Percentiles rank a stretch among this genome's conserved stretches.
phyloP scores from a whole-genome alignment of 192 early-diverging fungal species.

The Radiomyces spectabilis region DNA sequence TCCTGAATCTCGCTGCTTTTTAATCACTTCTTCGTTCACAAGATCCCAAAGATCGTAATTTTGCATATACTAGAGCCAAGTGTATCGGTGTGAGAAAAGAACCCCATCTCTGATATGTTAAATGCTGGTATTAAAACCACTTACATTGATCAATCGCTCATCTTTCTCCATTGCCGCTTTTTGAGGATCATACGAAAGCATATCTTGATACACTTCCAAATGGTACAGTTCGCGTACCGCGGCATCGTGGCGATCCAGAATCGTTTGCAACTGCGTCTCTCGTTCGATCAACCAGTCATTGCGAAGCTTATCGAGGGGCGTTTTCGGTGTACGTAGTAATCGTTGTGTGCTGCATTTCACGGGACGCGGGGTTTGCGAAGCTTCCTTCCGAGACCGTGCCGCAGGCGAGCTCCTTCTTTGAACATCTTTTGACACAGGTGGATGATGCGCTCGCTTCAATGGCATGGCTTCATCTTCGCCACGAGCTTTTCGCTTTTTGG shows the following conservation, averaged over 20 bases:
- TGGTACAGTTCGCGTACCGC: conserved; percentile 51
- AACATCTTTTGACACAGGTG: conserved; percentile 5
- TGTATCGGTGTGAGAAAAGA: neutral
- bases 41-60: conserved; percentile 41
- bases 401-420: too few relatives aligned
- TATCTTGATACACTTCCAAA: conserved; percentile 42
- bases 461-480: too few relatives aligned
- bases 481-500: too few relatives aligned
- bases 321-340: conserved; percentile 10
- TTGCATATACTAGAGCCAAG: conserved; percentile 22
- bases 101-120: neutral
- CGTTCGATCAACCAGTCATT: conserved; percentile 27
- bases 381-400: neutral
- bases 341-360: neutral
- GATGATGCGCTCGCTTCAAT: neutral
- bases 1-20: conserved; percentile 20
- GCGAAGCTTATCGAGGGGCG: conserved; percentile 38
- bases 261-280: conserved; percentile 32
- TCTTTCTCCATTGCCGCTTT: conserved; percentile 42
- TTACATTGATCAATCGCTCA: conserved; percentile 46
- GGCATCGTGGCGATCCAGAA: conserved; percentile 45
- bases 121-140: neutral
- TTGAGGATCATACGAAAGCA: conserved; percentile 44
- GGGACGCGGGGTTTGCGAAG: neutral
- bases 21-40: conserved; percentile 36